Conservation (phyloP, 495 filamentous ascomycete species). For the Aspergillus steynii region DNA sequence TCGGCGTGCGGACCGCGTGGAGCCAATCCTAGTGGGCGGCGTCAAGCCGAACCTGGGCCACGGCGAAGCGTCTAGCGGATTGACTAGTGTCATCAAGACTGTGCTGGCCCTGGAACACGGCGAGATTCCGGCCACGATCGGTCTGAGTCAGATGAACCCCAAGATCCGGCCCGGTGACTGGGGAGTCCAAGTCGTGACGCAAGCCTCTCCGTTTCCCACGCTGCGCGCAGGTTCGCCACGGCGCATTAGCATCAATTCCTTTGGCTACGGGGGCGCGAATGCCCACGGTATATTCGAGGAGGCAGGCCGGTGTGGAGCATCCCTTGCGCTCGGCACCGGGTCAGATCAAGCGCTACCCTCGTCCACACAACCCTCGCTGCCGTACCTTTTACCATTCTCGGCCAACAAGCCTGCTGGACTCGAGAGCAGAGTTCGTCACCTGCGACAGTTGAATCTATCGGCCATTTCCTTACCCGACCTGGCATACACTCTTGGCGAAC, state of each 20-base stretch:
- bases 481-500: no score
- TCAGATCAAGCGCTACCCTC: not conserved
- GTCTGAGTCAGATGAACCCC: not conserved
- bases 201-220: no score
- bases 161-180: not conserved
- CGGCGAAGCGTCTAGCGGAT: not conserved
- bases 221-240: not conserved
- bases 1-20: no score
- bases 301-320: not conserved
- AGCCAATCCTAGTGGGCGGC: no score
- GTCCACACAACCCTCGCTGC: not conserved
- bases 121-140: not conserved
- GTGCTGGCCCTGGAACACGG: not conserved
- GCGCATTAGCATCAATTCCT: not conserved
- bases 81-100: not conserved
- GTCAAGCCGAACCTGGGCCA: not conserved
- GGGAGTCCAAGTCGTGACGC: not conserved
- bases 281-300: not conserved
- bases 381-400: not conserved
- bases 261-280: slow-evolving; percentile 2
- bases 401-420: no score
- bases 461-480: no score
- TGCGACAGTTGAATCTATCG: no score
- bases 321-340: not conserved
- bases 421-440: no score